Conservation (phyloP, 2,329 filamentous ascomycete species). For the Penicillium hesseltinei region DNA sequence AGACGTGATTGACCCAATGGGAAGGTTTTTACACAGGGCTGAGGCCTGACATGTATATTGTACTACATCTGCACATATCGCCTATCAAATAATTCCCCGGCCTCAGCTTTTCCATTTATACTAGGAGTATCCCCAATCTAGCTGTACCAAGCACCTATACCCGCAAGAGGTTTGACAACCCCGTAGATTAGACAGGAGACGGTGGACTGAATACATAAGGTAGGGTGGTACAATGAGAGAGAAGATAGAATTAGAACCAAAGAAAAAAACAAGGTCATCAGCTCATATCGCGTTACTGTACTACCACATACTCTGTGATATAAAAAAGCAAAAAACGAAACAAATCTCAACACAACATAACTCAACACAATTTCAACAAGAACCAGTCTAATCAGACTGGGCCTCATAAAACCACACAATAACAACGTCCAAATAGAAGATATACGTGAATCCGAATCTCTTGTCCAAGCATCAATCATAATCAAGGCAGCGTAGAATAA, state of each 20-base stretch:
- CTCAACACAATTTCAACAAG: slow-evolving; percentile 7
- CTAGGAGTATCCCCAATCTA: not conserved
- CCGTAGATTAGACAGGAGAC: not conserved
- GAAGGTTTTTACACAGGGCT: not conserved
- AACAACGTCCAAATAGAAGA: slow-evolving; percentile 1
- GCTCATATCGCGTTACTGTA: slow-evolving; percentile 24
- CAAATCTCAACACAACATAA: slow-evolving; percentile 13
- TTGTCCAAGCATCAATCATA: slow-evolving; percentile 4
- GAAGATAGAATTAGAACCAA: not conserved
- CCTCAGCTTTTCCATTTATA: not conserved
- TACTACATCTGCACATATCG: slow-evolving; percentile 1
- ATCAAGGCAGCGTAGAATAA: not conserved
- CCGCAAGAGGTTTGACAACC: not conserved
- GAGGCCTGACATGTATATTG: not conserved
- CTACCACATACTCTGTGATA: slow-evolving; percentile 8
- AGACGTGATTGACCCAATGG: not conserved
- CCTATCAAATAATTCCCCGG: not conserved
- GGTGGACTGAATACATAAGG: slow-evolving; percentile 11
- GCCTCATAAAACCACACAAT: slow-evolving; percentile 8
- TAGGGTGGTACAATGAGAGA: slow-evolving; percentile 1
- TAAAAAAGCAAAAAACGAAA: not conserved
- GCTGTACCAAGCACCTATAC: not conserved
- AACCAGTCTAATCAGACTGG: not conserved
- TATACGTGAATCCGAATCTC: not conserved
- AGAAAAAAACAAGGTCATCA: slow-evolving; percentile 16